Evolutionary conservation across 1,284 basidiomycete genomes (phyloP).

Genomic region (Trametes versicolor): DNA sequence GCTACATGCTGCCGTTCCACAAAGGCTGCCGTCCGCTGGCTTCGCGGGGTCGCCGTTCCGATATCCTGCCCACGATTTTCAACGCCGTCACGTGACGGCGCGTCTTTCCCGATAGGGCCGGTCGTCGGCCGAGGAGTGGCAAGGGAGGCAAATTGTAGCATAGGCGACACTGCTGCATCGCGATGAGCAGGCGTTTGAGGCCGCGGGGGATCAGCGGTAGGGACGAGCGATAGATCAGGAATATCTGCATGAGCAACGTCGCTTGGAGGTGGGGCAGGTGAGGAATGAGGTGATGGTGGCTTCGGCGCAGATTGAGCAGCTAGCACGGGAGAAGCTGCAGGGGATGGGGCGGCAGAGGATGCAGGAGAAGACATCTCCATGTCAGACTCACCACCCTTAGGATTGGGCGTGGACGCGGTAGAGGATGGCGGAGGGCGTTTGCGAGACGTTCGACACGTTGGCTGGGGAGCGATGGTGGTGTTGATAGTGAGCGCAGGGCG

Average conservation of each 20-base stretch:
- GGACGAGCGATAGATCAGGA: background rate
- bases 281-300: background rate
- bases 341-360: conserved; percentile 24
- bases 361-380: conserved; percentile 39
- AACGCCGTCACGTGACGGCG: background rate
- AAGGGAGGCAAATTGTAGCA: background rate
- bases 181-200: background rate
- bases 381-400: conserved; percentile 31
- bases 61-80: background rate
- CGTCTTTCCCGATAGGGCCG: background rate
- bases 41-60: no score
- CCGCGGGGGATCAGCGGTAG: background rate
- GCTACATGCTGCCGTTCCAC: conserved; percentile 23
- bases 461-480: conserved; percentile 21
- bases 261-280: background rate
- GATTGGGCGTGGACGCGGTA: conserved; percentile 27
- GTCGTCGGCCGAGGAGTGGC: background rate
- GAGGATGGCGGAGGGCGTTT: conserved; percentile 24
- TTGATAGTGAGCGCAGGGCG: conserved; percentile 28
- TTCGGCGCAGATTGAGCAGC: background rate
- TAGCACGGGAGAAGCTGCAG: background rate
- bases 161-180: conserved; percentile 17
- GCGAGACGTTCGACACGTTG: conserved; percentile 17
- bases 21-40: conserved; percentile 1
- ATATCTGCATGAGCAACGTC: background rate